phyloP scores from a whole-genome alignment of 768 basidiomycete species.

The Mycena belliarum region DNA sequence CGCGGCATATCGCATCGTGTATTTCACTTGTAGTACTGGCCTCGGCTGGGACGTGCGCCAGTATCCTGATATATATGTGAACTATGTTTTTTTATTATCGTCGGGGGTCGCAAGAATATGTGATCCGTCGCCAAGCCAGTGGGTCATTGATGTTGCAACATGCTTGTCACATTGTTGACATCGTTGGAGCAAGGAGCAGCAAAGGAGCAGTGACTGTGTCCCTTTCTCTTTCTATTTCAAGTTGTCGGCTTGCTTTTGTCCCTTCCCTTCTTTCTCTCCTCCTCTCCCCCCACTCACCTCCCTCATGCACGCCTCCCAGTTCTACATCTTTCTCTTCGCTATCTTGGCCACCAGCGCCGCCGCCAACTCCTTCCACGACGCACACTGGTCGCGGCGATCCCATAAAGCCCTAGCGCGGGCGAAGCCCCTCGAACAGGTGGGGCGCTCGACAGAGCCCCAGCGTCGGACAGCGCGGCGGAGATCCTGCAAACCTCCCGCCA shows the following conservation, averaged over 20 bases:
- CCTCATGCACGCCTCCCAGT: slow-evolving; percentile 28
- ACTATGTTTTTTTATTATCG: no score
- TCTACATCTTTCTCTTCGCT: slow-evolving; percentile 28
- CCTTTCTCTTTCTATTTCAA: no score
- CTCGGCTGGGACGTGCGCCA: no score
- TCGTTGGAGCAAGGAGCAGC: no score
- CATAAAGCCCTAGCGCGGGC: slow-evolving; percentile 14
- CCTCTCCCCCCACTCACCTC: slow-evolving; percentile 12
- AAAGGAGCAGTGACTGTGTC: no score
- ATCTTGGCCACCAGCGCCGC: slow-evolving; percentile 23
- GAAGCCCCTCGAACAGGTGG: slow-evolving; percentile 1
- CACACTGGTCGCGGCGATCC: slow-evolving; percentile 14
- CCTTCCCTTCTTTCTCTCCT: neutral
- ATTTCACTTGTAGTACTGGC: no score
- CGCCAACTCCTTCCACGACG: slow-evolving; percentile 19
- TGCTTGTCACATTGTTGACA: neutral
- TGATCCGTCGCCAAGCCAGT: neutral
- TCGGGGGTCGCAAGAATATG: no score
- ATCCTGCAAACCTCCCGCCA: slow-evolving; percentile 15
- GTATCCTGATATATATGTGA: no score
- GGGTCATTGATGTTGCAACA: no score
- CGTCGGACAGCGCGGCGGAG: neutral
- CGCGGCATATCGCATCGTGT: no score
- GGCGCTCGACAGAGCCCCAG: neutral
- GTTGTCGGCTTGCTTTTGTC: neutral